Percentiles rank a stretch among this genome's conserved stretches.
Evolutionary conservation across 2,329 filamentous ascomycete genomes (phyloP).

Genomic region (Periconia sp.): DNA sequence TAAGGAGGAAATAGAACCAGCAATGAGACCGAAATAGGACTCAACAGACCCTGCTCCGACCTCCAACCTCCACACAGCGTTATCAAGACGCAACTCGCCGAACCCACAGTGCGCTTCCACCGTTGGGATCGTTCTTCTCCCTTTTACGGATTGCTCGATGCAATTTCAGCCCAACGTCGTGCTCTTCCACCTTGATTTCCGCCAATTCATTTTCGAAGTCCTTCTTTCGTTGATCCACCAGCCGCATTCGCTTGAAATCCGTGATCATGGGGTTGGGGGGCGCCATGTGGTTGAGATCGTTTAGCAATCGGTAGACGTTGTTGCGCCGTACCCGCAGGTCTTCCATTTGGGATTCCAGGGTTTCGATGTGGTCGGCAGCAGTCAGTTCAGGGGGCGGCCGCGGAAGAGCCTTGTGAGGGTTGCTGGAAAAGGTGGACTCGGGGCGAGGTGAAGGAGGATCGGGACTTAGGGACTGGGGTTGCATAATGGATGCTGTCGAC

Average conservation of each 20-base stretch:
- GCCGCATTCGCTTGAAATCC: slow-evolving; percentile 36
- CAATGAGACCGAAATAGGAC: too few species aligned
- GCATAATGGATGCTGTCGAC: slow-evolving; percentile 18
- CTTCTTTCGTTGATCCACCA: slow-evolving; percentile 39
- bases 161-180: slow-evolving; percentile 44
- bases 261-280: slow-evolving; percentile 43
- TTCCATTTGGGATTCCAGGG: slow-evolving; percentile 43
- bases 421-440: slow-evolving; percentile 21
- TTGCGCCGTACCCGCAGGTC: slow-evolving; percentile 40
- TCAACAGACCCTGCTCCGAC: too few species aligned
- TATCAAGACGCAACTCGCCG: slow-evolving; percentile 37
- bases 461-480: slow-evolving; percentile 12
- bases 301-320: slow-evolving; percentile 41
- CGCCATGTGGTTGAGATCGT: slow-evolving; percentile 37
- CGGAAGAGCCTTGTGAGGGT: slow-evolving; percentile 41
- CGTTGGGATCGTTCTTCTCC: slow-evolving; percentile 40
- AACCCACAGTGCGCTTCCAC: slow-evolving; percentile 42
- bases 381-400: slow-evolving; percentile 37
- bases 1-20: too few species aligned
- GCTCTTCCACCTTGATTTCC: slow-evolving; percentile 41
- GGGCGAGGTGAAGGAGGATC: slow-evolving; percentile 25
- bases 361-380: slow-evolving; percentile 39
- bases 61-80: not conserved
- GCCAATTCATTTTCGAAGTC: slow-evolving; percentile 41
- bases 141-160: slow-evolving; percentile 44